Evolutionary conservation across 2,329 filamentous ascomycete species (phyloP), one percentile per base, ranked within the genome.

Genomic region (Saccharata proteae): DNA sequence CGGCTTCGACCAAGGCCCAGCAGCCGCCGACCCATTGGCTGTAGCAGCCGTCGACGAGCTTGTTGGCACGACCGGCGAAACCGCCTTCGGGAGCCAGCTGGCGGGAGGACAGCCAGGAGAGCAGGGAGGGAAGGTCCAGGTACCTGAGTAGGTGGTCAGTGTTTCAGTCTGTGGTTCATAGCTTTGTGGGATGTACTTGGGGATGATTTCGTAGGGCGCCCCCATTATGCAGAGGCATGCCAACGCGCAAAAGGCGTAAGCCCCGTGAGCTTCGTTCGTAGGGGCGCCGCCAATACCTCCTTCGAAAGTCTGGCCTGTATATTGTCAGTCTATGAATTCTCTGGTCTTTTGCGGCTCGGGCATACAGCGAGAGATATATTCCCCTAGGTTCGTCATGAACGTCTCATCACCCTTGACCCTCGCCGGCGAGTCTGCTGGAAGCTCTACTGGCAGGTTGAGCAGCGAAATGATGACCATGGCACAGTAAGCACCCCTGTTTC

Each of bases 31-130:
- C 80, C 90, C 90, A 98, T 58, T 94, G 88, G 52, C 83, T 93
- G 62, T 98, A 98, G 61, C 90, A 98, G 26, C 88, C 90, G 55
- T 98, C 90, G 18, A 96, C 90, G 18, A 98, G 69, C 61, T 98
- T 98, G 66, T 96, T 96, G 16, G 88, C 93, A 44, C 90, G 79
- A 38, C 90, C 90, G 23, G 83, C 80, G 50, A 93, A 86, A 20
- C 90, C 90, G 41, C 86, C 86, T 55, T 96, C 90, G 3, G 88
- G 90, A 17, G 77, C 75, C 53, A 88, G 81, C 56, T 98, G 90
- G 37, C 85, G 77, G 26, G 82, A 76, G 6, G 84, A 88, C 22
- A 98, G 71, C 85, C 90, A 98, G 38, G 78, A 75, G 28, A 90
- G 68, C 32, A 98, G 68, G 30, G 74, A 65, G 38, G 77, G 71